Evolutionary conservation across 495 filamentous ascomycete species (phyloP).

Genomic region (Neurospora sp.): DNA sequence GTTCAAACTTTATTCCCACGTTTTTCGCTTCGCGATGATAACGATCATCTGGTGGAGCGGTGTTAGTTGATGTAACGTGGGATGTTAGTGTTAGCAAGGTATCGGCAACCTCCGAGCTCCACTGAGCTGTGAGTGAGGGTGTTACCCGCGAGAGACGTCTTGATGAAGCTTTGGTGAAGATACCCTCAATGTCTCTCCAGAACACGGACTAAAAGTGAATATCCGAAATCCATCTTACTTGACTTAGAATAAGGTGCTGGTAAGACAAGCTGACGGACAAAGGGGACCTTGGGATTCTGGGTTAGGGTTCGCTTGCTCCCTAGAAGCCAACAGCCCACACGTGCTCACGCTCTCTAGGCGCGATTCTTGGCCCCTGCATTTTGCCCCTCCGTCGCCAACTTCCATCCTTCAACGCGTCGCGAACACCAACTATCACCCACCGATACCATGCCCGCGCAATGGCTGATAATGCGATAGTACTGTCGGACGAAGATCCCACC

Average conservation of each 20-base stretch:
- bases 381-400: background rate
- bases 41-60: background rate
- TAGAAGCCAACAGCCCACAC: background rate
- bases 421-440: background rate
- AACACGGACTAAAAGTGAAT: too few species aligned
- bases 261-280: background rate
- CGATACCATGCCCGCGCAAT: slow-evolving; percentile 6
- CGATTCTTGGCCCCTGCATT: background rate
- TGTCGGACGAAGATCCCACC: slow-evolving; percentile 15
- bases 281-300: background rate
- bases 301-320: background rate
- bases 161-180: background rate
- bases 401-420: background rate
- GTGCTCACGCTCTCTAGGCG: slow-evolving; percentile 5
- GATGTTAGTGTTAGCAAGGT: background rate
- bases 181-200: too few species aligned
- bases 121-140: background rate
- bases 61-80: background rate
- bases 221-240: too few species aligned
- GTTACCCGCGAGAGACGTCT: background rate
- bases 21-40: background rate
- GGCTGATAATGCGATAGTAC: slow-evolving; percentile 8
- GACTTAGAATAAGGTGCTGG: background rate
- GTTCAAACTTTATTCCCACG: background rate
- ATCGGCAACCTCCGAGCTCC: background rate